A percentile compares a stretch with the other conserved stretches of the same genome.
These are phyloP conservation scores for Alisma plantagoaquatica DNA, from an alignment of 106 monocot genomes.

Conservation along the genomic window DNA sequence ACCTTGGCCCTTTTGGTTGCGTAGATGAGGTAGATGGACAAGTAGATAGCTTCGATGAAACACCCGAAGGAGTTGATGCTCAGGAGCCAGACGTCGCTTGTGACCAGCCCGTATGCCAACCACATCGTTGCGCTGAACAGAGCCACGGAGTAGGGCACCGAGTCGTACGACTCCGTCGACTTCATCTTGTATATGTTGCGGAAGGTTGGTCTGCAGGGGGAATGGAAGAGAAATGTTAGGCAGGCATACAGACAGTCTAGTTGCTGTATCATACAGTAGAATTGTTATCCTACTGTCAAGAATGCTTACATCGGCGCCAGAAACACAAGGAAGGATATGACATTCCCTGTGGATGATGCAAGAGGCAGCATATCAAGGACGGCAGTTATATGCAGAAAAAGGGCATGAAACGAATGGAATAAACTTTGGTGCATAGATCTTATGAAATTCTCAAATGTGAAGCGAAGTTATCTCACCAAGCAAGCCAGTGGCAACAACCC, in stretches of 20 bases:
- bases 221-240: too few species aligned
- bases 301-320: not conserved
- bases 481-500: too few species aligned
- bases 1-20: slow-evolving; percentile 40
- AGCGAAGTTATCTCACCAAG: too few species aligned
- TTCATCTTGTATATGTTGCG: slow-evolving; percentile 33
- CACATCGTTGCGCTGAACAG: slow-evolving; percentile 64
- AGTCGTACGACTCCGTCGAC: slow-evolving; percentile 51
- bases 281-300: too few species aligned
- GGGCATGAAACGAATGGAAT: too few species aligned
- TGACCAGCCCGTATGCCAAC: slow-evolving; percentile 51
- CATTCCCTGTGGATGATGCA: not conserved
- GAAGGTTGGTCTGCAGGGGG: slow-evolving; percentile 63
- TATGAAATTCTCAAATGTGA: too few species aligned
- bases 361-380: not conserved
- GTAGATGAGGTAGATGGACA: slow-evolving; percentile 37
- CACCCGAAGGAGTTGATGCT: slow-evolving; percentile 56
- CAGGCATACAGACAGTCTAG: too few species aligned
- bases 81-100: slow-evolving; percentile 34
- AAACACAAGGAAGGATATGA: not conserved
- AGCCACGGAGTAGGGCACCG: slow-evolving; percentile 47
- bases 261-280: too few species aligned
- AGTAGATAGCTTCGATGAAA: slow-evolving; percentile 49
- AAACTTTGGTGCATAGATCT: too few species aligned
- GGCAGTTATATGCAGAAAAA: too few species aligned